Evolutionary conservation across 495 filamentous ascomycete genomes (phyloP).

Genomic region (Aspergillus homomorphus): DNA sequence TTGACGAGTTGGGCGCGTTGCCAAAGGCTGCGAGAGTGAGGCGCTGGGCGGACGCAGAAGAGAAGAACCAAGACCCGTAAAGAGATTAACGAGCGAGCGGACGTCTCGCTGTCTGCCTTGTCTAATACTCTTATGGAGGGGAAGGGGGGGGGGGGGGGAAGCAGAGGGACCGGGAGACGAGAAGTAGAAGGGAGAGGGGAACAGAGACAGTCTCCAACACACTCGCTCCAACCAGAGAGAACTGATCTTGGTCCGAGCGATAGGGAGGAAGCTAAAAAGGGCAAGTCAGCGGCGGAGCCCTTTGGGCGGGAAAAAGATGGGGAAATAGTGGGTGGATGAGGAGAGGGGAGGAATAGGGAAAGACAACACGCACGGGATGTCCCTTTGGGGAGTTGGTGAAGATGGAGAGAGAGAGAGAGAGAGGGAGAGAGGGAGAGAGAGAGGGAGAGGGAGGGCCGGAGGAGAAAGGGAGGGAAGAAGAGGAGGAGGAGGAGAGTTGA

Average conservation of each 20-base stretch:
- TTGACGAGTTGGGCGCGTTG: conserved; percentile 9
- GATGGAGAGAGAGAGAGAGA: not conserved
- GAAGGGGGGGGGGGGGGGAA: not conserved
- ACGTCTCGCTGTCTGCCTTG: not conserved
- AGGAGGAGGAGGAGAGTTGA: conserved; percentile 4
- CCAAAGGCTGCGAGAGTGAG: conserved; percentile 15
- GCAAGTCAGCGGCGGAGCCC: conserved; percentile 6
- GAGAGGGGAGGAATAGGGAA: not conserved
- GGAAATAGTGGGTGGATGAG: not conserved
- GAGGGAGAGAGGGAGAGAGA: not conserved
- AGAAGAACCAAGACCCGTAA: not conserved
- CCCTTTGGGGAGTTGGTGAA: conserved; percentile 14
- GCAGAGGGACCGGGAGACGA: conserved; percentile 1
- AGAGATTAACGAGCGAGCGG: not conserved
- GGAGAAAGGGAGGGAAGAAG: not conserved
- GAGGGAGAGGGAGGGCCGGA: conserved; percentile 3
- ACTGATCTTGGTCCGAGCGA: conserved; percentile 5
- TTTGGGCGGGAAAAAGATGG: not conserved
- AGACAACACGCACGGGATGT: conserved; percentile 20
- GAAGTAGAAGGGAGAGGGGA: conserved; percentile 4
- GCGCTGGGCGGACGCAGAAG: not conserved
- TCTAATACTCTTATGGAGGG: not conserved
- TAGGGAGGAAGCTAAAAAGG: conserved; percentile 3
- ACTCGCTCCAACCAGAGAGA: not conserved
- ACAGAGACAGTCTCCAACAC: not conserved